phyloP scores from a whole-genome alignment of 1,284 basidiomycete species.

The Cryptococcus amylolentus region DNA sequence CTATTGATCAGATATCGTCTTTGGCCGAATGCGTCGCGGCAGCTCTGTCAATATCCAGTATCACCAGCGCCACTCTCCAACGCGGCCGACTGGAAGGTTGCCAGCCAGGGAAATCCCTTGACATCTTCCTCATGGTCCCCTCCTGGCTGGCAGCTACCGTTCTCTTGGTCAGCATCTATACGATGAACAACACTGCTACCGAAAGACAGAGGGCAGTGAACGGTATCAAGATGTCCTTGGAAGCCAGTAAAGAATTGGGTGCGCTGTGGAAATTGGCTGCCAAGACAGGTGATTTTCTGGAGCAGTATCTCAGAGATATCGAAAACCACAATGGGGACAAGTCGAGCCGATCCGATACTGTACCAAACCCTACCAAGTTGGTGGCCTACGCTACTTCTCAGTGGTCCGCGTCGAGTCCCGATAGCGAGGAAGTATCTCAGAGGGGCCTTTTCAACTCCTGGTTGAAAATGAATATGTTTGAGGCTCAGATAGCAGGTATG shows the following conservation, averaged over 20 bases:
- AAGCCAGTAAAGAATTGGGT: conserved; percentile 58
- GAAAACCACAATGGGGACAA: conserved; percentile 5
- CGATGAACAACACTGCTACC: conserved; percentile 58
- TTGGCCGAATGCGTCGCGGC: conserved; percentile 80
- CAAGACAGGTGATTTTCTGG: conserved; percentile 40
- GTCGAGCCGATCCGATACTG: neutral
- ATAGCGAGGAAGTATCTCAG: neutral
- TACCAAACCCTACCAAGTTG: too few relatives aligned
- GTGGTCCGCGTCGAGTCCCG: too few relatives aligned
- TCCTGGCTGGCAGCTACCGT: conserved; percentile 66
- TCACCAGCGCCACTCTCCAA: conserved; percentile 56
- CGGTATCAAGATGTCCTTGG: conserved; percentile 68
- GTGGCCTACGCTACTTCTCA: too few relatives aligned
- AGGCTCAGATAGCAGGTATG: conserved; percentile 10
- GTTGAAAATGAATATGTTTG: conserved; percentile 12
- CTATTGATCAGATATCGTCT: conserved; percentile 55
- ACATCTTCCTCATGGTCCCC: conserved; percentile 38
- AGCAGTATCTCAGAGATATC: conserved; percentile 21
- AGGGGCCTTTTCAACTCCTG: conserved; percentile 1
- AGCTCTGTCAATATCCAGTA: conserved; percentile 68
- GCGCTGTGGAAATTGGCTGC: conserved; percentile 51
- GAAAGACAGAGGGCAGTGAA: conserved; percentile 63
- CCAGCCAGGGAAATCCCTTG: conserved; percentile 51
- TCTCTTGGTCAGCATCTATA: conserved; percentile 71
- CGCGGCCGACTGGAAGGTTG: conserved; percentile 31